A percentile compares a stretch with the other conserved stretches of the same genome.
Evolutionary conservation across 1,139 yeast genomes (phyloP).

Genomic region (Geotrichum cucujoidarum): DNA sequence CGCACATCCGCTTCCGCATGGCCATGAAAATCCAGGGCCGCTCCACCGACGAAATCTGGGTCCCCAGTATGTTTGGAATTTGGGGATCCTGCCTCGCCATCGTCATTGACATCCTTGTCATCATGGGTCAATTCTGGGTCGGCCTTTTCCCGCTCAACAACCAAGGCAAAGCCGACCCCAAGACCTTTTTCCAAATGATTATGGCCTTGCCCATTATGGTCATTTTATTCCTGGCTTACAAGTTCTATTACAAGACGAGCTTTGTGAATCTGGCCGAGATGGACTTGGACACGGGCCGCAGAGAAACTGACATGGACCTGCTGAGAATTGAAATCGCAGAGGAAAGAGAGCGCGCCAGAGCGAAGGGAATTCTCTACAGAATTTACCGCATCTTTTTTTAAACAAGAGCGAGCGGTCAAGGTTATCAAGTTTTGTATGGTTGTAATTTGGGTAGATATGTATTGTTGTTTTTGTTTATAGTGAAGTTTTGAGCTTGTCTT

Average conservation of each 20-base stretch:
- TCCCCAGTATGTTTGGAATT: slow-evolving; percentile 61
- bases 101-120: background rate
- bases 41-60: slow-evolving; percentile 60
- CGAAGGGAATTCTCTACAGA: slow-evolving; percentile 36
- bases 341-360: slow-evolving; percentile 38
- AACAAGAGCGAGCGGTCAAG: too few relatives aligned
- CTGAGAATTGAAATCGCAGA: slow-evolving; percentile 46
- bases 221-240: slow-evolving; percentile 47
- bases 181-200: slow-evolving; percentile 48
- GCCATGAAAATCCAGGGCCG: slow-evolving; percentile 67
- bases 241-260: slow-evolving; percentile 44
- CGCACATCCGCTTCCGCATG: slow-evolving; percentile 72
- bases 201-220: slow-evolving; percentile 51
- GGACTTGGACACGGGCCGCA: slow-evolving; percentile 49
- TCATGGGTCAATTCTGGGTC: slow-evolving; percentile 47
- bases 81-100: slow-evolving; percentile 49
- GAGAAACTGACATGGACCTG: slow-evolving; percentile 48
- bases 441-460: too few relatives aligned
- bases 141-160: slow-evolving; percentile 56
- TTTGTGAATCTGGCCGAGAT: slow-evolving; percentile 45
- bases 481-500: too few relatives aligned
- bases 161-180: slow-evolving; percentile 38
- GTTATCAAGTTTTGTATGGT: too few relatives aligned
- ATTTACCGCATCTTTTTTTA: slow-evolving; percentile 40
- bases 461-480: too few relatives aligned